Percentiles rank a stretch among this genome's conserved stretches.
Conservation (phyloP, 2,329 filamentous ascomycete genomes). For the Cryphonectria carpinicola region DNA sequence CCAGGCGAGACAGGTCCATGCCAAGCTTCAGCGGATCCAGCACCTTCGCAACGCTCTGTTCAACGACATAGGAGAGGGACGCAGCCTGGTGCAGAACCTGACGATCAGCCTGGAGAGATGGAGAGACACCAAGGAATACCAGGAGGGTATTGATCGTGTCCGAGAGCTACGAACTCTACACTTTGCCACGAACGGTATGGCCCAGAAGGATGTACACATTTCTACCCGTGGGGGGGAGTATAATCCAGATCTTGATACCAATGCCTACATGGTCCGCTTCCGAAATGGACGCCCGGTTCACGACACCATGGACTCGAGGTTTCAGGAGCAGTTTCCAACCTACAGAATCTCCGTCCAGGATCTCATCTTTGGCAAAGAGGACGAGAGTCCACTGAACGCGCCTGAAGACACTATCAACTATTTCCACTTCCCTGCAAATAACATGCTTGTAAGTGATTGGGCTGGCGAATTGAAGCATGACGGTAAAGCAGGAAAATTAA, state of each 20-base stretch:
- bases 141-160: constrained; percentile 23
- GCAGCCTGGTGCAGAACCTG: constrained; percentile 18
- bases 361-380: constrained; percentile 1
- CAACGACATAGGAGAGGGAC: constrained; percentile 22
- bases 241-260: constrained; percentile 24
- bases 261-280: constrained; percentile 29
- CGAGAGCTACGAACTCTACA: constrained; percentile 23
- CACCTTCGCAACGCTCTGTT: constrained; percentile 17
- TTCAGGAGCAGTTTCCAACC: constrained; percentile 25
- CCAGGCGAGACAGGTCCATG: constrained; percentile 19
- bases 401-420: constrained; percentile 27
- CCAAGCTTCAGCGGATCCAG: constrained; percentile 18
- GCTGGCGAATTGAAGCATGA: background rate
- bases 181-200: constrained; percentile 19
- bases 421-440: constrained; percentile 33
- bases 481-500: background rate
- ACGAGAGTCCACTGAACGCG: constrained; percentile 8
- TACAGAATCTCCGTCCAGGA: constrained; percentile 25
- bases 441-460: constrained; percentile 31
- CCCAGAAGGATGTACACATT: constrained; percentile 15
- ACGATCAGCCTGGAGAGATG: constrained; percentile 17
- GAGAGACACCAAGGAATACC: constrained; percentile 22
- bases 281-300: constrained; percentile 18
- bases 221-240: constrained; percentile 12
- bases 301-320: constrained; percentile 18